Base-by-base conservation (phyloP, 73 alveolate genomes). In the Blepharisma japonicum region DNA sequence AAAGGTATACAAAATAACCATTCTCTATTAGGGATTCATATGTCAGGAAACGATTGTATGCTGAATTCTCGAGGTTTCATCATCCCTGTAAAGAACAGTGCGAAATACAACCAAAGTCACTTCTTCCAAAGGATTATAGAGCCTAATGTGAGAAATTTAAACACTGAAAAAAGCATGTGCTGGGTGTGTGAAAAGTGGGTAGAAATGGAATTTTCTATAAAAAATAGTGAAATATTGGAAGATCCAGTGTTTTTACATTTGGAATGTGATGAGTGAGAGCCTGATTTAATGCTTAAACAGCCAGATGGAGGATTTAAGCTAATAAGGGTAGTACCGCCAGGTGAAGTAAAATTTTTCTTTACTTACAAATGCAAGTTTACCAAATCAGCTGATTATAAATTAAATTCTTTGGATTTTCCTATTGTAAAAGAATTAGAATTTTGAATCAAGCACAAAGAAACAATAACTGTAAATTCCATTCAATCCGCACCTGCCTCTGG, bases 41-140 rank as follows among this genome's bases (percentile, higher is more conserved):
- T 90, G 74, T 87, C 81, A 45, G 98, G 98, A 6, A 91, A 91
- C 78, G 89, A 86, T 32, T 83, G 92, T 83, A 82, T 81, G 81
- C 82, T 91, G 23, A 93, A 93, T 80, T 74, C 91, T 27, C 83
- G 88, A 56, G 96, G 98, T 27, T 93, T 88, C 81, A 80, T 90
- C 8, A 47, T 71, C 11, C 91, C 94, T 49, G 55, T 70, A 55
- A 1, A 70, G 23, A 20, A 61, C 23, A 61, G 0, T 9, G 46
- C 50, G 4, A 14, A 25, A 61, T 8, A 14, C 2, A 18, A 51
- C n/a, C 66, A 51, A 18, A 18, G 66, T 4, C 66, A 51, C 4
- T 11, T 61, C 5, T 61, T 61, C 23, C 11, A n/a, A 14, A 61
- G 74, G 74, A 61, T 61, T 14, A 14, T 61, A 2, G 50, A 32